phyloP scores from a whole-genome alignment of 257 asterid genomes.

The Solanum medicagineum region DNA sequence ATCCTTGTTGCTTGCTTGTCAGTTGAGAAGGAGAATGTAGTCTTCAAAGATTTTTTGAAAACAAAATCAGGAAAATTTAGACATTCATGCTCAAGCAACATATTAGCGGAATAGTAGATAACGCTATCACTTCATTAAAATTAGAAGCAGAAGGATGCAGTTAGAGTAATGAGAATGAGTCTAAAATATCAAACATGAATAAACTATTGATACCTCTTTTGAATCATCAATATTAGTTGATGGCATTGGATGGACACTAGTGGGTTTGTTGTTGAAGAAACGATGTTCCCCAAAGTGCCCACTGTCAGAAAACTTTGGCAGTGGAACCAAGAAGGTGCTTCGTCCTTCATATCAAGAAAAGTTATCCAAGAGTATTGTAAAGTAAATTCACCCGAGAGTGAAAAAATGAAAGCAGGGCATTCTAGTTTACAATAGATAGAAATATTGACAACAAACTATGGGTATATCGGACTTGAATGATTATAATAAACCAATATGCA shows the following conservation, averaged over 20 bases:
- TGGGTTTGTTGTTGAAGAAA: constrained; percentile 25
- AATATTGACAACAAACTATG: background rate
- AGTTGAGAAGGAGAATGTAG: background rate
- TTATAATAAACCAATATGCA: background rate
- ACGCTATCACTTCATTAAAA: background rate
- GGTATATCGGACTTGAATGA: background rate
- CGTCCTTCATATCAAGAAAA: constrained; percentile 24
- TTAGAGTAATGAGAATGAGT: background rate
- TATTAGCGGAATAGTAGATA: background rate
- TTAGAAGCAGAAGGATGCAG: background rate
- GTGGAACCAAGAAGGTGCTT: constrained; percentile 35
- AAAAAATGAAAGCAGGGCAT: background rate
- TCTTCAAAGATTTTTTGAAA: background rate
- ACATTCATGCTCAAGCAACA: background rate
- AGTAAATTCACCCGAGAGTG: background rate
- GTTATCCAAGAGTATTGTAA: background rate
- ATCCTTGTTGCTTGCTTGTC: background rate
- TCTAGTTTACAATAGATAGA: background rate
- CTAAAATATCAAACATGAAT: background rate
- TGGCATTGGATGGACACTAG: constrained; percentile 42
- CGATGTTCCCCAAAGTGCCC: constrained; percentile 21
- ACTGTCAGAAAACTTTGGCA: constrained; percentile 31
- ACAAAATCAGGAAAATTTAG: background rate
- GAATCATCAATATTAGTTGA: constrained; percentile 23
- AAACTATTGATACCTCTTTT: constrained; percentile 40